These are phyloP conservation scores for Paradendryphiella salina DNA, from an alignment of 2,329 filamentous ascomycete genomes.

Conservation along the genomic window DNA sequence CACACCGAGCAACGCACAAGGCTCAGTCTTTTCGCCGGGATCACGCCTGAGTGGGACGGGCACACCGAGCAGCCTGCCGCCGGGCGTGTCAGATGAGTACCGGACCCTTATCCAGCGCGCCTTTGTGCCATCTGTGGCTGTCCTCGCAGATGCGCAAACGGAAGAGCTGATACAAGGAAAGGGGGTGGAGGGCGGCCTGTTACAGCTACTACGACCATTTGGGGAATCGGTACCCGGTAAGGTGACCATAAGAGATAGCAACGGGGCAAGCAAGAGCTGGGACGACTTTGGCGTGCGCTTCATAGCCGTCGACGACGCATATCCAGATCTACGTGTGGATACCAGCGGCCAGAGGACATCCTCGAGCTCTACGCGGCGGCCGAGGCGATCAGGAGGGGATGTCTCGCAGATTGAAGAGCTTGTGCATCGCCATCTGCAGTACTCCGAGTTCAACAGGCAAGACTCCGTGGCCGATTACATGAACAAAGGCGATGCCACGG, in stretches of 20 bases:
- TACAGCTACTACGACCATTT: constrained; percentile 86
- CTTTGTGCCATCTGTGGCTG: constrained; percentile 85
- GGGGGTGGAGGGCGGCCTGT: constrained; percentile 78
- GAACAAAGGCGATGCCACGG: constrained; percentile 33
- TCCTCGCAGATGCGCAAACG: constrained; percentile 85
- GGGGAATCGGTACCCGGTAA: constrained; percentile 87
- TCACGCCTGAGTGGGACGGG: constrained; percentile 42
- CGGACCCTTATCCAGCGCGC: constrained; percentile 73
- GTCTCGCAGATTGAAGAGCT: constrained; percentile 76
- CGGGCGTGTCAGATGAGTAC: constrained; percentile 57
- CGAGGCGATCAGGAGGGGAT: constrained; percentile 54
- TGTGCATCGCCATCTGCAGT: constrained; percentile 76
- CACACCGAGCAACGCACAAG: constrained; percentile 37
- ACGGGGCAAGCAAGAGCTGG: constrained; percentile 77
- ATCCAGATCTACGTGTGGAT: constrained; percentile 46
- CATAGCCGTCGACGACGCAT: constrained; percentile 65
- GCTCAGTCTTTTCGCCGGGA: constrained; percentile 53
- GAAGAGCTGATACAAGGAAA: constrained; percentile 79
- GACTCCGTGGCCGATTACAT: constrained; percentile 50
- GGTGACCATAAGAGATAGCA: constrained; percentile 86
- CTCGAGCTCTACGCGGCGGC: constrained; percentile 34
- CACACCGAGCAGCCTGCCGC: constrained; percentile 46
- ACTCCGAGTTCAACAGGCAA: constrained; percentile 63
- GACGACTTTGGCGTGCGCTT: constrained; percentile 93
- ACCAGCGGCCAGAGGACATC: constrained; percentile 30